These are phyloP conservation scores for Chrysophaeum taylorii DNA, from an alignment of 352 stramenopile genomes.

Conservation along the genomic window DNA sequence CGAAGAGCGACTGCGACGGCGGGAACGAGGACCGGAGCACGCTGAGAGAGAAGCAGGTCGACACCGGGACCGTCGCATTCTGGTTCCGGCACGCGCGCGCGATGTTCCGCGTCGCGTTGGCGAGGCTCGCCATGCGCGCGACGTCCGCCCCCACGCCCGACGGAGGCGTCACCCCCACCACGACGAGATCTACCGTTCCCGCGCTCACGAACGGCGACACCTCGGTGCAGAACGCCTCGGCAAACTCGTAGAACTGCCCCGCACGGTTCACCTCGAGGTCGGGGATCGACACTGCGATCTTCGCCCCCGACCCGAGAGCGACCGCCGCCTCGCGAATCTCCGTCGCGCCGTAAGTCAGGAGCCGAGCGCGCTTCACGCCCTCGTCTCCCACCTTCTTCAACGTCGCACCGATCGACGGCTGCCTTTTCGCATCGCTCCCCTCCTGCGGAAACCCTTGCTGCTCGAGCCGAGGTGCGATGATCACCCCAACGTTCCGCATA, in stretches of 20 bases:
- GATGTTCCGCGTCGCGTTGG: neutral
- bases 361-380: neutral
- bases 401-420: neutral
- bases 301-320: neutral
- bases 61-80: constrained; percentile 4
- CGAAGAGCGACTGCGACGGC: constrained; percentile 2
- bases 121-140: neutral
- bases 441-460: no score
- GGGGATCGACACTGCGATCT: neutral
- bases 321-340: neutral
- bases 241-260: neutral
- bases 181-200: neutral
- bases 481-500: no score
- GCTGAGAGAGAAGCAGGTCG: neutral
- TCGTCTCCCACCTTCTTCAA: neutral
- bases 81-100: neutral
- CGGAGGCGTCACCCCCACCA: constrained; percentile 2
- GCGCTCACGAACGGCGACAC: neutral
- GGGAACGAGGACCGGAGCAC: neutral
- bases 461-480: no score
- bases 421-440: no score
- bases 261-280: neutral
- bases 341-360: neutral
- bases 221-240: neutral
- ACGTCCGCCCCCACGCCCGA: neutral